Percentiles rank a stretch among this genome's conserved stretches.
These are phyloP conservation scores for Cryptosporidium viatorum DNA, from an alignment of 169 alveolate species.

Conservation along the genomic window DNA sequence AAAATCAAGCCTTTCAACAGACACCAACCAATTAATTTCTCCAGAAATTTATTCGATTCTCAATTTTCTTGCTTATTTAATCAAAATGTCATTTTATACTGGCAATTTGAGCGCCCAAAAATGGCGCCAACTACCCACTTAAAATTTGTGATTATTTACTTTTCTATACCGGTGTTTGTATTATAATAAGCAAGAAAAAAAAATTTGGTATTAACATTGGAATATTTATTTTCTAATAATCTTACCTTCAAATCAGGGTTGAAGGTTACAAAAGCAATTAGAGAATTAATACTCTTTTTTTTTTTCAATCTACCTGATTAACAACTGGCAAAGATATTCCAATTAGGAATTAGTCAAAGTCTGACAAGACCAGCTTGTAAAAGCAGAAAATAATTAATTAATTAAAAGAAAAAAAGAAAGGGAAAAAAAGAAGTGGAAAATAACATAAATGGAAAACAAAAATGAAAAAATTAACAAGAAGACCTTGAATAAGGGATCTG, in stretches of 20 bases:
- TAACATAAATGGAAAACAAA: conserved; percentile 1
- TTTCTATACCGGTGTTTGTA: not conserved
- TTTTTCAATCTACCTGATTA: no score
- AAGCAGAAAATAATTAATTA: not conserved
- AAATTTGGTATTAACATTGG: not conserved
- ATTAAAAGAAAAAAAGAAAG: not conserved
- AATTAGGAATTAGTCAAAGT: not conserved
- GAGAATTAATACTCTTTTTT: not conserved
- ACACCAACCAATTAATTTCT: no score
- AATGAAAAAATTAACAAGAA: not conserved
- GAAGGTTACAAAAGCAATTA: not conserved
- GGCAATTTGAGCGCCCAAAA: not conserved
- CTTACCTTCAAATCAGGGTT: not conserved
- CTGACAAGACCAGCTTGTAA: not conserved
- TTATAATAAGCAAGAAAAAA: not conserved
- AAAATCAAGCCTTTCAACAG: not conserved
- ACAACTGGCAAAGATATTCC: not conserved
- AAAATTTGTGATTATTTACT: not conserved
- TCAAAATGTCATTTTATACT: conserved; percentile 5
- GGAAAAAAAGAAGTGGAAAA: not conserved
- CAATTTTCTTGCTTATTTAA: not conserved
- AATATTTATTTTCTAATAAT: not conserved
- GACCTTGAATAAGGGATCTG: conserved; percentile 1
- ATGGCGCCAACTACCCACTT: not conserved
- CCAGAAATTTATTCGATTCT: not conserved